Conservation (phyloP, 2,329 filamentous ascomycete species). For the Chalara sp. region DNA sequence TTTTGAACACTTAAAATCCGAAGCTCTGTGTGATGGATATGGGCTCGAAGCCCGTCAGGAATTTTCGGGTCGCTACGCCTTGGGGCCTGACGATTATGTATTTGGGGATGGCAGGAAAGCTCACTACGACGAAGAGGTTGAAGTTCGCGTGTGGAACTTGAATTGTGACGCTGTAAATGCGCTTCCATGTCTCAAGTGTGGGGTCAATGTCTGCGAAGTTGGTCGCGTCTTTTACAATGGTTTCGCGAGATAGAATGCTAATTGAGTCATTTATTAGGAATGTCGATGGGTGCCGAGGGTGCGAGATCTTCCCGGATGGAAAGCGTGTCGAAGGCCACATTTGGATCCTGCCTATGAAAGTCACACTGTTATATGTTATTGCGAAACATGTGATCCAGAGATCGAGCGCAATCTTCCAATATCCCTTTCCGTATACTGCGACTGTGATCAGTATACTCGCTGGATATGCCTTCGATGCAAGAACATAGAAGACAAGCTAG, state of each 20-base stretch:
- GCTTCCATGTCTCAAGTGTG: slow-evolving; percentile 9
- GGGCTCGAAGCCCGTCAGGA: too few relatives aligned
- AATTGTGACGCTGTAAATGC: slow-evolving; percentile 9
- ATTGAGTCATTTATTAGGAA: slow-evolving; percentile 2
- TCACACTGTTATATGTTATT: slow-evolving; percentile 8
- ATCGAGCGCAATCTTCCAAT: slow-evolving; percentile 8
- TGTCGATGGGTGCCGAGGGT: slow-evolving; percentile 11
- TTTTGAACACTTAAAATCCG: too few relatives aligned
- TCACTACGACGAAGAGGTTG: slow-evolving; percentile 10
- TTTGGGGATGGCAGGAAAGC: slow-evolving; percentile 1
- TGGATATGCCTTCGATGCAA: slow-evolving; percentile 14
- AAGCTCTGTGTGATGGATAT: too few relatives aligned
- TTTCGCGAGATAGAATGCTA: neutral
- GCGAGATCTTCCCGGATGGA: neutral
- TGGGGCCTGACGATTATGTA: neutral
- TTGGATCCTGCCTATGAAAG: neutral
- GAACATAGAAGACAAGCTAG: slow-evolving; percentile 2
- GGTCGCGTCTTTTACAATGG: neutral
- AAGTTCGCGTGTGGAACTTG: slow-evolving; percentile 11
- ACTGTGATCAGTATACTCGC: slow-evolving; percentile 13
- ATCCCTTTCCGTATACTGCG: slow-evolving; percentile 7
- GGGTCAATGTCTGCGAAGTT: slow-evolving; percentile 12
- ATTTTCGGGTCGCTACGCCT: neutral
- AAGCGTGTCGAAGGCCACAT: slow-evolving; percentile 5
- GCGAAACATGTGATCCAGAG: slow-evolving; percentile 7